These are phyloP conservation scores for Chlamydomonas sp. DNA, from an alignment of 139 green algal species.

Conservation along the genomic window DNA sequence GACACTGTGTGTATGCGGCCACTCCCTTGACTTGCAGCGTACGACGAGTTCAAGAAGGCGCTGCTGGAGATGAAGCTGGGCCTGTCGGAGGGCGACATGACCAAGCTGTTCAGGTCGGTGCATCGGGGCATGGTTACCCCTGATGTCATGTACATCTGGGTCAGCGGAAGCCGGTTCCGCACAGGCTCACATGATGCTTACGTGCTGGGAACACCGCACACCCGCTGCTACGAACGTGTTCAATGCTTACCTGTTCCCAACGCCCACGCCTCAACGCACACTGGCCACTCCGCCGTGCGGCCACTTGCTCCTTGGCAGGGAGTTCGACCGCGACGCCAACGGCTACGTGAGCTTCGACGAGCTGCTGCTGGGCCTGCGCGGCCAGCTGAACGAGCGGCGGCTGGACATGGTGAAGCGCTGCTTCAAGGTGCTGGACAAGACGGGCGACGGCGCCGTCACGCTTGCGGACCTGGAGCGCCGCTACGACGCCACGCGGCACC, in stretches of 20 bases:
- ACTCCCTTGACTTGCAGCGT: not conserved
- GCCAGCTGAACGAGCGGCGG: constrained; percentile 52
- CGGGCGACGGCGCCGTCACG: constrained; percentile 49
- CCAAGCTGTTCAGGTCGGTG: constrained; percentile 48
- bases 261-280: not conserved
- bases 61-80: constrained; percentile 51
- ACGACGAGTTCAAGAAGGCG: constrained; percentile 48
- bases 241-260: not conserved
- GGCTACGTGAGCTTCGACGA: constrained; percentile 64
- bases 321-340: constrained; percentile 58
- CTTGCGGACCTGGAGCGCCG: constrained; percentile 52
- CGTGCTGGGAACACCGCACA: not conserved
- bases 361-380: constrained; percentile 59
- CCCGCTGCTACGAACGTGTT: not conserved
- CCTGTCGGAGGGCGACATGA: constrained; percentile 42
- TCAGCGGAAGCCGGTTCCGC: not conserved
- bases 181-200: not conserved
- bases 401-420: constrained; percentile 56
- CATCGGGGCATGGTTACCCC: too few species aligned
- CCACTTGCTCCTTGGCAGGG: not conserved
- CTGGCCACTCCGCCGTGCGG: not conserved
- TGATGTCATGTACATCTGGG: too few species aligned
- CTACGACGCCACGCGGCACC: constrained; percentile 58
- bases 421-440: constrained; percentile 66
- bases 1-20: not conserved